Evolutionary conservation across 306 rosid species (phyloP), one percentile per base, ranked within the genome.

Genomic region (Ormosia semicastrata): DNA sequence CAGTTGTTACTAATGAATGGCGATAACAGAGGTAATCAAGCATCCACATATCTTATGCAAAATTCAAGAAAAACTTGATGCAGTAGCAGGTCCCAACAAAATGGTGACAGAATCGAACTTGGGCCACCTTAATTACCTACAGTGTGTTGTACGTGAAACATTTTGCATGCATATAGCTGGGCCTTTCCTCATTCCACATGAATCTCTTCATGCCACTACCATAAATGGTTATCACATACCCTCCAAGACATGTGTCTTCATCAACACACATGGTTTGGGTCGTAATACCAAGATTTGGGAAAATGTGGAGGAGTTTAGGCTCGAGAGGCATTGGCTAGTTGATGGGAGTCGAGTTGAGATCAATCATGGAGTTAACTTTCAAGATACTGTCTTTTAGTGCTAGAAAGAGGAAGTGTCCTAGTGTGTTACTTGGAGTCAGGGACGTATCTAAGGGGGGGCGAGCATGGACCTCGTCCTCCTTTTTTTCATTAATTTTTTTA

Each of bases 141-240:
- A 98, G 0, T 95, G 99, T 62, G 91, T 93, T 2, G 98, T 95
- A 32, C 97, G 99, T 0, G 98, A 95, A 83, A 95, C 94, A 0
- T 95, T 95, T 6, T 97, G 99, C 10, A 91, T 93, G 99, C 99
- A 95, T 39, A 98, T 98, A 1, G 99, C 99, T 0, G 99, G 99
- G 2, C 98, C 99, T 0, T 95, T 95, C 54, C 92, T 95, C 0
- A 95, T 95, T 49, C 99, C 98, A 0, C 98, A 95, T 3, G 98
- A 95, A 44, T 93, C 99, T 0, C 58, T 93, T 0, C 83, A 90
- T 0, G 89, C 86, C 17, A 92, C 99, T 1, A 86, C 84, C 14
- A 87, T 95, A 75, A 87, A 87, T 5, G 97, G 88, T 18, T 90
- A 86, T 75, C 71, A 92, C 24, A 90, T 95, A 5, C 99, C 99